Evolutionary conservation across 495 filamentous ascomycete species (phyloP).

Genomic region (Talaromyces ruber): DNA sequence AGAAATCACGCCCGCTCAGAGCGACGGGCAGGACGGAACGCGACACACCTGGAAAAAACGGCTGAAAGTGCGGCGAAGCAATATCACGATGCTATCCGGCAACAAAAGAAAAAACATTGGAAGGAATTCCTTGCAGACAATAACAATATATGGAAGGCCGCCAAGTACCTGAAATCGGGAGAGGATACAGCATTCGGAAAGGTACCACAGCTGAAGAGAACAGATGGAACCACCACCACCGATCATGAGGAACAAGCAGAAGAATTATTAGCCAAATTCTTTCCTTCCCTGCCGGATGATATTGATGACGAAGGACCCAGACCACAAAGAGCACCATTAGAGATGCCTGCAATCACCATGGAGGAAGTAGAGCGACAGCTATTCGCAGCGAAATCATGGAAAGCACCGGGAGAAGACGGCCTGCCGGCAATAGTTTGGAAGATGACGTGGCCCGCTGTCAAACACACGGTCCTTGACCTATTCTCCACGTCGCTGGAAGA

Average conservation of each 20-base stretch:
- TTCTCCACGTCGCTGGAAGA: slow-evolving; percentile 11
- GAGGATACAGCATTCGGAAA: neutral
- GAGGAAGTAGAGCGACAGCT: neutral
- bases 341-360: slow-evolving; percentile 11
- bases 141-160: neutral
- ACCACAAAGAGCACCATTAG: slow-evolving; percentile 12
- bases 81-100: neutral
- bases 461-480: slow-evolving; percentile 12
- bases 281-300: slow-evolving; percentile 13
- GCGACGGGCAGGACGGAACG: neutral
- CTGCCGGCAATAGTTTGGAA: slow-evolving; percentile 19
- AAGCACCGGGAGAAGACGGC: slow-evolving; percentile 15
- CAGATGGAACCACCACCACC: slow-evolving; percentile 10
- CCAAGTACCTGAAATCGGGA: neutral
- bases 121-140: neutral
- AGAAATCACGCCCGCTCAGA: neutral
- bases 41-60: neutral
- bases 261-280: slow-evolving; percentile 14
- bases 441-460: slow-evolving; percentile 15
- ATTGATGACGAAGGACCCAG: slow-evolving; percentile 3
- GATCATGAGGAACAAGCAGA: slow-evolving; percentile 15
- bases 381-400: slow-evolving; percentile 10
- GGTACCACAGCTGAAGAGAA: slow-evolving; percentile 10
- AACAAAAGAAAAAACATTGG: neutral
- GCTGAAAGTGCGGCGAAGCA: neutral